phyloP scores from a whole-genome alignment of 305 asterid species.

The Plantago coronopus region DNA sequence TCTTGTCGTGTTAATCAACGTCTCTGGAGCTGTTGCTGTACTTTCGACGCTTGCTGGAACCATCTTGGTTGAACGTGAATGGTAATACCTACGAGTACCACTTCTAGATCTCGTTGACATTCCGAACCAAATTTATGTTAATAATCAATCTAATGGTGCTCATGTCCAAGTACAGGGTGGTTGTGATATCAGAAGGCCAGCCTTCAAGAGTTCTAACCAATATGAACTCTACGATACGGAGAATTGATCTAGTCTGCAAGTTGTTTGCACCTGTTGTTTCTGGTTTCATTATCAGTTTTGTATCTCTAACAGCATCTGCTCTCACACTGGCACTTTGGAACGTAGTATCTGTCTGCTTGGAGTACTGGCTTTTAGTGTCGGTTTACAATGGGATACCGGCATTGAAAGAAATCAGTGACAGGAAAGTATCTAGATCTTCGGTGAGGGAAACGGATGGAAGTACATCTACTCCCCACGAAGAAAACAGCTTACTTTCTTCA shows the following conservation, averaged over 20 bases:
- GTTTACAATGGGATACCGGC: slow-evolving; percentile 74
- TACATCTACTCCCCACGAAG: slow-evolving; percentile 29
- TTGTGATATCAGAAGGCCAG: slow-evolving; percentile 76
- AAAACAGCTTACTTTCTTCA: slow-evolving; percentile 17
- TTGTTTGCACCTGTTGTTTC: slow-evolving; percentile 65
- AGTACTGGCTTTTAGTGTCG: slow-evolving; percentile 69
- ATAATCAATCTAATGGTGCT: not conserved
- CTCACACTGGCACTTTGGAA: slow-evolving; percentile 65
- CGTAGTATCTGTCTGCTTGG: slow-evolving; percentile 57
- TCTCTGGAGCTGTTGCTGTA: slow-evolving; percentile 77
- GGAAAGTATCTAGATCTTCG: slow-evolving; percentile 33
- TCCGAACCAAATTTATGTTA: not conserved
- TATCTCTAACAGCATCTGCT: slow-evolving; percentile 79
- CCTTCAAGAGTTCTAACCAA: slow-evolving; percentile 48
- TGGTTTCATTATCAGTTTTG: slow-evolving; percentile 82
- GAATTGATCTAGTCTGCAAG: slow-evolving; percentile 77
- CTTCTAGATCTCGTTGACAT: too few relatives aligned
- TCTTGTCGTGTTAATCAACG: slow-evolving; percentile 48
- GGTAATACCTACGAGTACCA: slow-evolving; percentile 58
- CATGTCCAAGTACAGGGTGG: slow-evolving; percentile 53
- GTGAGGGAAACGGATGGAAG: slow-evolving; percentile 27
- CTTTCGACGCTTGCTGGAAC: slow-evolving; percentile 91
- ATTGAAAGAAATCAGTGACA: slow-evolving; percentile 43
- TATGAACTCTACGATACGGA: slow-evolving; percentile 75
- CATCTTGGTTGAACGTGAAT: slow-evolving; percentile 88